Evolutionary conservation across 2,329 filamentous ascomycete genomes (phyloP), one percentile per base, ranked within the genome.

Genomic region (Botrytis aclada): DNA sequence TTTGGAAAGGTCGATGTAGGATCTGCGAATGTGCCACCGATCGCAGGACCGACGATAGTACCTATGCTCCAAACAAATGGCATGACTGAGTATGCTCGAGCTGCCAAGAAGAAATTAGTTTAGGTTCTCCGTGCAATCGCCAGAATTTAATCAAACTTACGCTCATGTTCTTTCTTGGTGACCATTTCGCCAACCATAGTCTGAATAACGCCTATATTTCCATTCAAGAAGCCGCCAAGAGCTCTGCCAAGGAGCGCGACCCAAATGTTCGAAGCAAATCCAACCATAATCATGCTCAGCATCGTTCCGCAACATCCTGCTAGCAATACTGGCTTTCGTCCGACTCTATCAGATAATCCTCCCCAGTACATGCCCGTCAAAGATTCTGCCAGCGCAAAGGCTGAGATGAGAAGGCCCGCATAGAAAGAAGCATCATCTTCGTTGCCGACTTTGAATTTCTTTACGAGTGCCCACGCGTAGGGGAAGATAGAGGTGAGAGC

Each of bases 41-140:
- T 94, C 9, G 92, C 93, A 75, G 95, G 93, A 0, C 95, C 95
- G 70, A 97, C 86, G 76, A 97, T 97, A 16, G 93, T 97, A 37
- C 95, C 95, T 70, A 97, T 90, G 64, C 88, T 92, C 94, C 95
- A 98, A 12, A 97, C 92, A 80, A 97, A 97, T 0, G 95, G 95
- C 93, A 98, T 97, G 62, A 97, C 89, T 3, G 94, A 90, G 81
- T 95, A 97, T 41, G 95, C 95, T 75, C 92, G 89, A 73, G 94
- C 74, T 75, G 18, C 8, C 37, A 25, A 73, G 56, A 64, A 65
- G 29, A 66, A 25, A 61, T 71, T 56, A 73, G 61, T 56, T 60
- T 14, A 34, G 34, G 45, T 41, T 37, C 54, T 47, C 20, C 32
- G 32, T 22, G 34, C n/a, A 14, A 29, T 20, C 22, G 29, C 37